Percentiles rank a stretch among this genome's conserved stretches.
These are phyloP conservation scores for Paramecium caudatum DNA, from an alignment of 73 alveolate genomes.

Conservation along the genomic window DNA sequence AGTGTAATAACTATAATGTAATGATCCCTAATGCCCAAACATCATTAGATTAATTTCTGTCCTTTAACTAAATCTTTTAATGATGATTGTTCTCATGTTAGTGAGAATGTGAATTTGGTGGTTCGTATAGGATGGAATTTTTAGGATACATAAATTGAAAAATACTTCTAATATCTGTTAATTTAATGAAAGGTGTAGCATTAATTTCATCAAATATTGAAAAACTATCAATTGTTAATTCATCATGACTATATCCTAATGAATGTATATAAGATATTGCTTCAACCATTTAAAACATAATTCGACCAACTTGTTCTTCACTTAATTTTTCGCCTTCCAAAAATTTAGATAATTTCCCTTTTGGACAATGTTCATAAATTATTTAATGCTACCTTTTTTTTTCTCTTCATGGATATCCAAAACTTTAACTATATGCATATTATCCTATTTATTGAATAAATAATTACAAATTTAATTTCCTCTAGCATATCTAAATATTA, in stretches of 20 bases:
- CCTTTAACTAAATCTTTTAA: neutral
- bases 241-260: slow-evolving; percentile 28
- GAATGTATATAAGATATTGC: slow-evolving; percentile 21
- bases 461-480: neutral
- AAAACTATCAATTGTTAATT: slow-evolving; percentile 34
- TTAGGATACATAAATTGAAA: slow-evolving; percentile 19
- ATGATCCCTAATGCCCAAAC: slow-evolving; percentile 5
- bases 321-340: neutral
- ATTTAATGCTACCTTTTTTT: neutral
- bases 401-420: neutral
- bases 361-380: slow-evolving; percentile 21
- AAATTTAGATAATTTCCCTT: neutral
- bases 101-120: neutral
- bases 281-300: neutral
- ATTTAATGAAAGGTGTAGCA: neutral
- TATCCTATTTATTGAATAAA: neutral
- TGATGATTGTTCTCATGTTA: neutral
- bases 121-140: neutral
- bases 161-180: slow-evolving; percentile 17
- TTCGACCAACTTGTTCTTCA: neutral
- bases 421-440: slow-evolving; percentile 9
- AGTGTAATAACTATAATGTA: neutral
- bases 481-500: neutral
- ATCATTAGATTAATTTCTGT: neutral
- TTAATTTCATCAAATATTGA: neutral